These are phyloP conservation scores for Arthrobotrys sinensis DNA, from an alignment of 2,329 filamentous ascomycete species.

Conservation along the genomic window DNA sequence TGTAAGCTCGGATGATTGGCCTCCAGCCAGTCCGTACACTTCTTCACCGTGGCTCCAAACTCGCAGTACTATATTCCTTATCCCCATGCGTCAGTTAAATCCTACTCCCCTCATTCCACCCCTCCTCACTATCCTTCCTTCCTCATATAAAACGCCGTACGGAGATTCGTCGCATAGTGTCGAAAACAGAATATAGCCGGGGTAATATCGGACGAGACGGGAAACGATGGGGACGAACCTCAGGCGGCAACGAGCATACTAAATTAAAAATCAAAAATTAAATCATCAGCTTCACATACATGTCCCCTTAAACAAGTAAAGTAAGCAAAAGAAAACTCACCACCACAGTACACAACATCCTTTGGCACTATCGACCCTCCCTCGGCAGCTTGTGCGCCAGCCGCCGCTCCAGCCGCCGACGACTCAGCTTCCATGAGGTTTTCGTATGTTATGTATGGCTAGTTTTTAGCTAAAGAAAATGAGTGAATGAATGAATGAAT, in stretches of 20 bases:
- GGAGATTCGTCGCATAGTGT: background rate
- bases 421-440: slow-evolving; percentile 52
- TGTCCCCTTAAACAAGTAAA: too few relatives aligned
- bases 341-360: slow-evolving; percentile 50
- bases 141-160: too few relatives aligned
- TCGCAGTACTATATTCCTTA: slow-evolving; percentile 86
- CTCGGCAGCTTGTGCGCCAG: slow-evolving; percentile 15
- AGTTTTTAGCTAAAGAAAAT: background rate
- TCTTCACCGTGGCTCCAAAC: slow-evolving; percentile 95
- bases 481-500: background rate
- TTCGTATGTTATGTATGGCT: slow-evolving; percentile 6
- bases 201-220: background rate
- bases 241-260: slow-evolving; percentile 56
- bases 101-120: too few relatives aligned
- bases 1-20: slow-evolving; percentile 82
- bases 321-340: slow-evolving; percentile 36
- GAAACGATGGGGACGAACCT: slow-evolving; percentile 41
- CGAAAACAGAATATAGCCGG: too few relatives aligned
- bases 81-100: slow-evolving; percentile 18
- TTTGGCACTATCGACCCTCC: slow-evolving; percentile 9
- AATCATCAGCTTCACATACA: background rate
- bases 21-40: slow-evolving; percentile 96
- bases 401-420: slow-evolving; percentile 53
- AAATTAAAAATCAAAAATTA: background rate
- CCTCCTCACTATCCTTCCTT: too few relatives aligned